Evolutionary conservation across 805 yeast species (phyloP), one percentile per base, ranked within the genome.

Genomic region (Maudiozyma turicensis): DNA sequence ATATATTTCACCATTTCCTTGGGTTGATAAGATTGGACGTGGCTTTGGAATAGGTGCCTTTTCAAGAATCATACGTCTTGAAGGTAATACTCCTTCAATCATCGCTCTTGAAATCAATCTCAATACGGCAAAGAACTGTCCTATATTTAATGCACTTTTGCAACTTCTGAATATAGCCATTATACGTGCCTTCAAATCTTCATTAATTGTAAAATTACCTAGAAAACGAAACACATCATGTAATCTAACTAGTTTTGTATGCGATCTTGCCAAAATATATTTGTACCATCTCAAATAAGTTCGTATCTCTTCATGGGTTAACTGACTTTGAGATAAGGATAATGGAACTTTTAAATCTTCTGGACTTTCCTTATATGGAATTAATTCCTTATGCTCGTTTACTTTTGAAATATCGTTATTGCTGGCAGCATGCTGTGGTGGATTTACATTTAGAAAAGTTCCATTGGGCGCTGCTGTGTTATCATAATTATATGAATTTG

Each of bases 211-310:
- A 70, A 91, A 91, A 64, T 91, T 90, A n/a, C 54, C 43, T 50
- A 93, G 71, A 63, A 91, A 91, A 44, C 71, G 70, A 65, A 85
- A 81, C n/a, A 87, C 86, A 63, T 93, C 98, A 9, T 73, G 76
- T 53, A 91, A 69, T 4, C 81, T 73, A 7, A 91, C 80, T 33
- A 86, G 68, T 52, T 82, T 74, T 41, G 81, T 75, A 38, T 81
- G 81, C 53, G 84, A 84, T 47, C 90, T 76, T 43, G 85, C 74
- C 37, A 85, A 75, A 33, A 91, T 79, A 59, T 87, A 90, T 55
- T 88, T 84, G 65, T 90, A 91, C 99, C 99, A 91, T 55, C 96
- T 73, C 56, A 91, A 77, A 65, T 91, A 91, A 1, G 96, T 85
- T 58, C 83, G 80, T 10, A 81, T 77, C 65, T 91, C 99, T 49